Percentiles rank a stretch among this genome's conserved stretches.
Conservation (phyloP, 176 grass and related monocot species). For the Avena eriantha region DNA sequence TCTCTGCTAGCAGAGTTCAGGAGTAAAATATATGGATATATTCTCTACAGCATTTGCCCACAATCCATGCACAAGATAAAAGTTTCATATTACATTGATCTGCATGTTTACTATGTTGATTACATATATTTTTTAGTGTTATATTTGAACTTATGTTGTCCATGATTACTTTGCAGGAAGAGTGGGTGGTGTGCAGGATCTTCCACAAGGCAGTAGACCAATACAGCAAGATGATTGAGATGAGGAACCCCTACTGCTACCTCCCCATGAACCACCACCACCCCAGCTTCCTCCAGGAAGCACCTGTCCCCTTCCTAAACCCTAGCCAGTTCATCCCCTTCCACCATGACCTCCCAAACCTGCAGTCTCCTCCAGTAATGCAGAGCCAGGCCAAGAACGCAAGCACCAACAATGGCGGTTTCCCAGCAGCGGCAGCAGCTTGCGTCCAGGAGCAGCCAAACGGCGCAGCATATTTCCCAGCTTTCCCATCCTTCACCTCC, state of each 20-base stretch:
- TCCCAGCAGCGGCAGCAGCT: slow-evolving; percentile 30
- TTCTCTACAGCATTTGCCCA: background rate
- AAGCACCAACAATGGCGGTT: slow-evolving; percentile 8
- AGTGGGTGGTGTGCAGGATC: slow-evolving; percentile 99
- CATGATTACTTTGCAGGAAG: slow-evolving; percentile 57
- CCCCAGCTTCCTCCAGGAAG: slow-evolving; percentile 49
- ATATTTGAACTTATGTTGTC: slow-evolving; percentile 24
- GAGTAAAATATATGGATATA: background rate
- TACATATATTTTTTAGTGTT: background rate
- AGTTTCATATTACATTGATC: background rate
- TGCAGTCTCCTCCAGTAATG: slow-evolving; percentile 40
- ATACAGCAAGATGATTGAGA: slow-evolving; percentile 57
- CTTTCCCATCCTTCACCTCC: slow-evolving; percentile 47
- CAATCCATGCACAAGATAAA: background rate
- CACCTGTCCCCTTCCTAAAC: slow-evolving; percentile 50
- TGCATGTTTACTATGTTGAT: background rate
- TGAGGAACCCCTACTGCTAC: slow-evolving; percentile 67
- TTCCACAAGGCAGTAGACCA: slow-evolving; percentile 79
- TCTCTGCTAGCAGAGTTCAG: background rate
- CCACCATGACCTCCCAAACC: slow-evolving; percentile 51
- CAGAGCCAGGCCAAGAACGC: slow-evolving; percentile 32
- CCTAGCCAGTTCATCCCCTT: slow-evolving; percentile 58
- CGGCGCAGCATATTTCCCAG: slow-evolving; percentile 1
- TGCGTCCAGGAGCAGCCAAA: slow-evolving; percentile 27
- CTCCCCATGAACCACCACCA: slow-evolving; percentile 40